Conservation (phyloP, 2,329 filamentous ascomycete genomes). For the Fusarium newnesense region DNA sequence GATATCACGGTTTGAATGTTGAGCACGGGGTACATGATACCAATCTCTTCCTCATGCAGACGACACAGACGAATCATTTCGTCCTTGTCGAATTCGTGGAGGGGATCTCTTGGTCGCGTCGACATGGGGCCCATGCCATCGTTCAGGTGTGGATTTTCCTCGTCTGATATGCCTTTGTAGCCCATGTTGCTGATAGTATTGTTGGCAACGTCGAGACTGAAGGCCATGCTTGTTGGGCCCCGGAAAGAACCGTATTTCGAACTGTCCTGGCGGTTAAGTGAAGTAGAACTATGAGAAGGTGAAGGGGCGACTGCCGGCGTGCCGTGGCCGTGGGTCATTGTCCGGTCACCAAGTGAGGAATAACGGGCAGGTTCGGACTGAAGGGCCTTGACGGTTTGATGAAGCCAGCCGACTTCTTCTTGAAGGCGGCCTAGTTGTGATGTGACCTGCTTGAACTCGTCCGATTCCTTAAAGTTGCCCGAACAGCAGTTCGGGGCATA, state of each 20-base stretch:
- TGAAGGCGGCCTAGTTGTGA: constrained; percentile 79
- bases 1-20: constrained; percentile 76
- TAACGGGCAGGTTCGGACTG: constrained; percentile 64
- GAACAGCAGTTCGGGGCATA: constrained; percentile 75
- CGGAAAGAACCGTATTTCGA: constrained; percentile 75
- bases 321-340: constrained; percentile 49
- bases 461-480: constrained; percentile 90
- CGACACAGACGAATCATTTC: constrained; percentile 83
- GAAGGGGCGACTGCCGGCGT: constrained; percentile 52
- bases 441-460: constrained; percentile 87
- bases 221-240: constrained; percentile 86
- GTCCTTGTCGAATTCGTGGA: constrained; percentile 81
- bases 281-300: constrained; percentile 55
- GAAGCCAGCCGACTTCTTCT: constrained; percentile 84
- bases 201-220: constrained; percentile 87
- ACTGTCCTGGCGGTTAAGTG: constrained; percentile 54
- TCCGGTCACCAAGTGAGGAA: constrained; percentile 56
- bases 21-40: constrained; percentile 90
- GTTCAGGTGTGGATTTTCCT: constrained; percentile 64
- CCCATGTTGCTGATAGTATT: constrained; percentile 91
- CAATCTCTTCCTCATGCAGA: constrained; percentile 89
- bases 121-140: constrained; percentile 34
- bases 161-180: constrained; percentile 73
- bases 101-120: constrained; percentile 70
- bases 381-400: constrained; percentile 75